A percentile compares a stretch with the other conserved stretches of the same genome.
Evolutionary conservation across 257 asterid species (phyloP).

Genomic region (Haberlea rhodopensis): DNA sequence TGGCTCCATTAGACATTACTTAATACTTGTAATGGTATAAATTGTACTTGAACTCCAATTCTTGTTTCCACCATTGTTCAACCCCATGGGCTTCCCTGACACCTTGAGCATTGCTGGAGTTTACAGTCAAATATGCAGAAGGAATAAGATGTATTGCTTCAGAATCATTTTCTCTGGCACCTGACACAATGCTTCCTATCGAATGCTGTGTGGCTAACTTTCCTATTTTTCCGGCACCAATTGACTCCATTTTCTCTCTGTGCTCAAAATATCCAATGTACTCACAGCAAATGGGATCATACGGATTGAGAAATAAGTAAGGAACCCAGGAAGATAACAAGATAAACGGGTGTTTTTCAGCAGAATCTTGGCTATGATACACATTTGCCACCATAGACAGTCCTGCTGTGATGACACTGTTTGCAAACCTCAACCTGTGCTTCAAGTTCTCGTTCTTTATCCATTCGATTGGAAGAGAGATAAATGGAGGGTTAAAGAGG

Average conservation of each 20-base stretch:
- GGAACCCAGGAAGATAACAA: conserved; percentile 66
- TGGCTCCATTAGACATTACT: not conserved
- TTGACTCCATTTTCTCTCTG: conserved; percentile 53
- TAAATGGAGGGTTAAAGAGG: conserved; percentile 73
- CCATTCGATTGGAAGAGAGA: conserved; percentile 54
- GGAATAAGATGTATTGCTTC: conserved; percentile 74
- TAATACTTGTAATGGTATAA: conserved; percentile 28
- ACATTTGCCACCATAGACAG: conserved; percentile 43
- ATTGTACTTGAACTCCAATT: too few species aligned
- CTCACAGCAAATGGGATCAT: conserved; percentile 65
- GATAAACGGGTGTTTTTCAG: conserved; percentile 30
- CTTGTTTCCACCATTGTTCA: too few species aligned
- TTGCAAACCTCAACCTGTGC: conserved; percentile 51
- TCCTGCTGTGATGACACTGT: conserved; percentile 55
- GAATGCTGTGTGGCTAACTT: conserved; percentile 63
- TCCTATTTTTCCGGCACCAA: conserved; percentile 54
- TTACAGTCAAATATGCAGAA: conserved; percentile 51
- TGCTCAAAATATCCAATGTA: conserved; percentile 64
- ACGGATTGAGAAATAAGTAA: conserved; percentile 54
- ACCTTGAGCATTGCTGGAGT: not conserved
- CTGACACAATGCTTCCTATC: conserved; percentile 43
- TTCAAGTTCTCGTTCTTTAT: conserved; percentile 46
- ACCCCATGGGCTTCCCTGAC: too few species aligned
- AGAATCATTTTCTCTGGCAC: conserved; percentile 40
- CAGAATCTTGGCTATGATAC: conserved; percentile 6